These are phyloP conservation scores for Kodamaea nitidulidarum DNA, from an alignment of 805 yeast species.

Conservation along the genomic window DNA sequence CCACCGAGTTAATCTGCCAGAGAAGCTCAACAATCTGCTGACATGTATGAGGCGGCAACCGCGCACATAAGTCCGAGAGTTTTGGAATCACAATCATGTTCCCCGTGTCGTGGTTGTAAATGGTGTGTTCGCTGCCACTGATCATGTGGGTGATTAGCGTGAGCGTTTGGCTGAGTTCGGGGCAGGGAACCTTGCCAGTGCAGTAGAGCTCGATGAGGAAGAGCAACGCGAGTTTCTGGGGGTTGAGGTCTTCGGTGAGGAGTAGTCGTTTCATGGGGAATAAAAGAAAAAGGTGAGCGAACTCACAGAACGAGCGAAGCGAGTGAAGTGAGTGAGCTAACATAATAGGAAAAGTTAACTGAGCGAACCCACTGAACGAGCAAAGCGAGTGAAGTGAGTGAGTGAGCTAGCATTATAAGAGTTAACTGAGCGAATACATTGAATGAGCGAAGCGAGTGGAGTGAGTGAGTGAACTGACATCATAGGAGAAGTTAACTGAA, in stretches of 20 bases:
- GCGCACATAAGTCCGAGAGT: conserved; percentile 24
- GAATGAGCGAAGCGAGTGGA: no score
- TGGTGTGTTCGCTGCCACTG: conserved; percentile 22
- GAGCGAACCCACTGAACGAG: no score
- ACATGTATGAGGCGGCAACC: conserved; percentile 23
- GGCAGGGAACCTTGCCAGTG: conserved; percentile 20
- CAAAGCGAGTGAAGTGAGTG: no score
- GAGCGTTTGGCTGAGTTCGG: background rate
- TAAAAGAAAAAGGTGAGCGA: background rate
- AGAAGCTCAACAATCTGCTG: conserved; percentile 16
- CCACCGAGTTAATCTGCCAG: conserved; percentile 49
- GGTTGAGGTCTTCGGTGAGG: conserved; percentile 44
- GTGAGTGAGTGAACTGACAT: no score
- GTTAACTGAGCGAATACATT: no score
- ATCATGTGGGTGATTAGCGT: conserved; percentile 41
- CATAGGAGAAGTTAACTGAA: no score
- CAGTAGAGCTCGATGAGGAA: conserved; percentile 44
- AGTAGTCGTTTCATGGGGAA: conserved; percentile 13
- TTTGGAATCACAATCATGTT: conserved; percentile 27
- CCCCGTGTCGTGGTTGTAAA: background rate
- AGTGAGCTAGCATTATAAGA: no score
- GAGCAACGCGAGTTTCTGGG: conserved; percentile 51
- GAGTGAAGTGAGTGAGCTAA: no score
- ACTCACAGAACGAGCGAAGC: no score
- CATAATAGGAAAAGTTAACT: no score